These are phyloP conservation scores for Raffaelea ambrosiae DNA, from an alignment of 2,329 filamentous ascomycete genomes.

Conservation along the genomic window DNA sequence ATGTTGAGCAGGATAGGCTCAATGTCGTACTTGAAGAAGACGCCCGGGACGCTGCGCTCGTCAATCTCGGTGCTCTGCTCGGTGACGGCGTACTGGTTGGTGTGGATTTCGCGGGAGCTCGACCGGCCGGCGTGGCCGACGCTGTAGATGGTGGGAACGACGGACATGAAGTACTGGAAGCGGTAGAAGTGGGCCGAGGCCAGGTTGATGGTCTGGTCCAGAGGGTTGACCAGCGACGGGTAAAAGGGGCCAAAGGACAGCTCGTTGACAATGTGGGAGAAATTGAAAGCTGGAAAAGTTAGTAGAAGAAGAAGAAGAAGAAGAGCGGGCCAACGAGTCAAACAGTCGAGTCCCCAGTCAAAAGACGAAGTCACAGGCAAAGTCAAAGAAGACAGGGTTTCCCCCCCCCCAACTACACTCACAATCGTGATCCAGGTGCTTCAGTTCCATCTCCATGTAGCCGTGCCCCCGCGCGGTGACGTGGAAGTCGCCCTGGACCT, in stretches of 20 bases:
- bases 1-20: constrained; percentile 87
- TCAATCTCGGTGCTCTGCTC: constrained; percentile 67
- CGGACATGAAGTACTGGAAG: constrained; percentile 94
- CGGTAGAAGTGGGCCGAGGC: constrained; percentile 80
- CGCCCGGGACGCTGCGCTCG: constrained; percentile 69
- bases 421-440: constrained; percentile 76
- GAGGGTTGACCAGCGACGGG: constrained; percentile 83
- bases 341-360: no score
- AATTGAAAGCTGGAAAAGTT: constrained; percentile 71
- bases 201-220: constrained; percentile 78
- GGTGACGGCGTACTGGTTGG: constrained; percentile 97
- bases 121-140: constrained; percentile 34
- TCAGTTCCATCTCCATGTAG: constrained; percentile 73
- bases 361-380: no score
- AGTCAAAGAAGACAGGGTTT: no score
- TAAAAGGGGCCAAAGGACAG: constrained; percentile 97
- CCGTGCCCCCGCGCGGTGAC: constrained; percentile 93
- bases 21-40: constrained; percentile 99
- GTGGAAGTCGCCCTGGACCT: constrained; percentile 96
- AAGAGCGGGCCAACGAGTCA: no score
- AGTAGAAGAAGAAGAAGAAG: background rate
- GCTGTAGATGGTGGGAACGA: constrained; percentile 91
- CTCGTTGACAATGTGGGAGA: constrained; percentile 92
- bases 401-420: no score
- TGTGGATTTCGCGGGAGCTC: constrained; percentile 59